phyloP scores from a whole-genome alignment of 2,329 filamentous ascomycete genomes.

The Exophiala mesophila region DNA sequence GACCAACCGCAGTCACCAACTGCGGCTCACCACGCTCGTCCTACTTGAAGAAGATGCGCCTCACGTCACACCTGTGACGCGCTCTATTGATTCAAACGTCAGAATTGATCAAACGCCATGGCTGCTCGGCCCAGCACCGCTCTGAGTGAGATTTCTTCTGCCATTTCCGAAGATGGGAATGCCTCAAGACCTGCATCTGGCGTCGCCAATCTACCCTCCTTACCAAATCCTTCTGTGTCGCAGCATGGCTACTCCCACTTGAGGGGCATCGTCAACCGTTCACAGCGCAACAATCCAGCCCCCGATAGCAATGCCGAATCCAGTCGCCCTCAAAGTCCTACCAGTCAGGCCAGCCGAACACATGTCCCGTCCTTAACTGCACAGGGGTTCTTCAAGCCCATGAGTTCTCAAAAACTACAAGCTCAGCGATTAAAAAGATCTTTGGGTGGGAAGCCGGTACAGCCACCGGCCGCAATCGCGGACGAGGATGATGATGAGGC shows the following conservation, averaged over 20 bases:
- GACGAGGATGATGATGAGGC: constrained; percentile 44
- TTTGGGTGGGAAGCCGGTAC: constrained; percentile 32
- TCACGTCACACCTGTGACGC: constrained; percentile 21
- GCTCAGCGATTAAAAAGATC: constrained; percentile 69
- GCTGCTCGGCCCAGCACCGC: constrained; percentile 23
- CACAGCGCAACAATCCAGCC: constrained; percentile 19
- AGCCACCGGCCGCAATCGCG: constrained; percentile 28
- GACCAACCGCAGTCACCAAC: too few relatives aligned
- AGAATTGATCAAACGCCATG: constrained; percentile 13
- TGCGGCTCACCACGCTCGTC: constrained; percentile 4
- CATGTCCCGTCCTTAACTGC: constrained; percentile 87
- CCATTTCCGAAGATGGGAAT: constrained; percentile 28
- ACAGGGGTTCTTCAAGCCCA: constrained; percentile 88
- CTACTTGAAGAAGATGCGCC: constrained; percentile 16
- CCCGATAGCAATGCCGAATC: constrained; percentile 42
- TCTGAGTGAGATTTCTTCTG: constrained; percentile 28
- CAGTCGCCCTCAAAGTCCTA: constrained; percentile 50
- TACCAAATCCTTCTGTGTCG: constrained; percentile 20
- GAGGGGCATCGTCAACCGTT: constrained; percentile 23
- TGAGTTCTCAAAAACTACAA: constrained; percentile 93
- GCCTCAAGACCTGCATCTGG: constrained; percentile 21
- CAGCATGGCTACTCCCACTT: constrained; percentile 26
- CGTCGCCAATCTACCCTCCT: constrained; percentile 12
- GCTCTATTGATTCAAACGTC: constrained; percentile 1
- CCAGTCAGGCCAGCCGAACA: constrained; percentile 69